Base-by-base conservation (phyloP, 306 rosid species). In the Lathyrus tuberosus region DNA sequence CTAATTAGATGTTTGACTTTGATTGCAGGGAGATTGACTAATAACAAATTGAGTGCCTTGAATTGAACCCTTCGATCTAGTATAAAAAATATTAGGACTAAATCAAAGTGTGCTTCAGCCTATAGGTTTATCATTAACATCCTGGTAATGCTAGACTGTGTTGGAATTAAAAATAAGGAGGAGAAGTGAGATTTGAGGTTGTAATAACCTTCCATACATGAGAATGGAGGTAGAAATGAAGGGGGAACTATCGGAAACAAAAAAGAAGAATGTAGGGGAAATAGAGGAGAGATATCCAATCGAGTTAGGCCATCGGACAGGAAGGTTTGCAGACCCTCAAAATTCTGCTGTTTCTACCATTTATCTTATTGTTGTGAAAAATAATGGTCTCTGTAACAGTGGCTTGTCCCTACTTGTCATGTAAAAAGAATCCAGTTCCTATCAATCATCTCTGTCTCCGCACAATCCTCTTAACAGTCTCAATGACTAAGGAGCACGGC, bases 401-500 rank as follows among this genome's bases (percentile, higher is more conserved):
- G 42, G 15, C 3, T 26, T 6, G 40, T 63, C 54, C 38, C 22
- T 43, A 43, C 54, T 64, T 64, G 22, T 42, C 38, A 43, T 64
- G 24, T 24, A 64, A 64, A 22, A 43, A 64, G 40, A 24, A 43
- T 14, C 41, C 41, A 42, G n/a, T 43, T 43, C 54, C 69, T 22
- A 14, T 22, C 12, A 22, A 41, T 18, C 15, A 4, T 20, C 59
- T 35, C 38, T 69, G 14, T 4, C 48, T 41, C 35, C 17, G 11
- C 65, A 33, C 14, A 60, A 60, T 9, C 63, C 74, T 56, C 12
- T 58, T 24, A 46, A 58, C 30, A 20, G 18, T 56, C 24, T 20
- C 62, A 73, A 60, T 48, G 49, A 57, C 58, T 28, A 67, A 60
- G 61, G 53, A 51, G 17, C 58, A 44, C 40, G 14, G 44, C 14